Base-by-base conservation (phyloP, 2,329 filamentous ascomycete genomes). In the Colletotrichum gloeosporioides region DNA sequence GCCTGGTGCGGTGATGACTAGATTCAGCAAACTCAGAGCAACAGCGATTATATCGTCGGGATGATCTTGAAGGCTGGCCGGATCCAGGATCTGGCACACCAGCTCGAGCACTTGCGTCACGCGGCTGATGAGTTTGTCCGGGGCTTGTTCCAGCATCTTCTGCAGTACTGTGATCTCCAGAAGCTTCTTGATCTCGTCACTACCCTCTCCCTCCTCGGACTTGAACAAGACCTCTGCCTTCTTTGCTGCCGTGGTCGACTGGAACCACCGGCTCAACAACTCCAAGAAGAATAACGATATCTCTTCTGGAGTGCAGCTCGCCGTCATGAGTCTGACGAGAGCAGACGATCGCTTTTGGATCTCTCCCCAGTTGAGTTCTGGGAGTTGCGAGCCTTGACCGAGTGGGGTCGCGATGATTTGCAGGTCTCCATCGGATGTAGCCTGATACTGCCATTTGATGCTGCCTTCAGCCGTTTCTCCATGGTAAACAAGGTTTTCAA, bases 31-130 rank as follows among this genome's bases (percentile, higher is more conserved):
- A 81, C 92, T 93, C 36, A 94, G 83, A 2, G 90, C 88, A 12
- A 93, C 85, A 1, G 88, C 83, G 3, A 89, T 80, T 25, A 89
- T 83, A 49, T 91, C 89, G 71, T 91, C 87, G 18, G 86, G 86
- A 4, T 86, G 82, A 4, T 83, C 74, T 1, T 86, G 83, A 6
- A 85, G 84, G 8, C 86, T 83, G 36, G 88, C 87, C 18, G 87
- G 86, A 7, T 84, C 83, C 2, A 95, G 82, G 0, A 95, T 88
- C 71, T 93, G 89, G 67, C 87, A 87, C 65, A 93, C 89, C 3
- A 96, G 87, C 62, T 92, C 89, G 3, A 95, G 84, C 8, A 95
- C 88, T 78, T 94, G 92, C 59, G 89, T 89, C 3, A 93, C 93
- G 73, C 92, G 90, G 36, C 88, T 89, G 34, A 93, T 89, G 15